phyloP scores from a whole-genome alignment of 768 basidiomycete genomes.

The Megacollybia marginata region DNA sequence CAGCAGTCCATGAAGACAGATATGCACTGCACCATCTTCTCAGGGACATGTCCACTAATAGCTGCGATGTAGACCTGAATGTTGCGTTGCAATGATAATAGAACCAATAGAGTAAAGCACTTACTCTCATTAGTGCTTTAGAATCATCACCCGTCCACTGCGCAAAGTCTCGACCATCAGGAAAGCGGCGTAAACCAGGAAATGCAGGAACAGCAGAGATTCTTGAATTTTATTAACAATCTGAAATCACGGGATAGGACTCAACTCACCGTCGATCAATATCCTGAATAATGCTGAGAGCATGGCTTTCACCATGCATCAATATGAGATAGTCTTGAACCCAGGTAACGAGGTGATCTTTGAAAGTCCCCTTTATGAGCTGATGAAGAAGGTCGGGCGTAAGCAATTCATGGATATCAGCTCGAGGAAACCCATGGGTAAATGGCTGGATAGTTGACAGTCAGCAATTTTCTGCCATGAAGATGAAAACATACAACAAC shows the following conservation, averaged over 20 bases:
- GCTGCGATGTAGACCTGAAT: too few species aligned
- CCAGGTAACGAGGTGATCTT: constrained; percentile 21
- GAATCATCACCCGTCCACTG: constrained; percentile 25
- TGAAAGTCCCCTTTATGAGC: too few species aligned
- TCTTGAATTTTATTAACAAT: constrained; percentile 2
- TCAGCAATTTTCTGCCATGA: not conserved
- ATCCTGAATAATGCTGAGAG: constrained; percentile 14
- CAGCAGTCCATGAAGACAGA: constrained; percentile 23
- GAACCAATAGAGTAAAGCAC: too few species aligned
- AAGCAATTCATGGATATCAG: too few species aligned
- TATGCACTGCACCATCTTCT: too few species aligned
- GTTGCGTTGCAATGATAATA: too few species aligned
- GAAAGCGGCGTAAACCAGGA: constrained; percentile 14
- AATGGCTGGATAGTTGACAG: constrained; percentile 11
- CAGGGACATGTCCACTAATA: too few species aligned
- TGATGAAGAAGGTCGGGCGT: too few species aligned
- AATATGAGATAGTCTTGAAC: constrained; percentile 13
- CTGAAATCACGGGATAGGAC: not conserved
- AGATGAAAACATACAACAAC: constrained; percentile 4
- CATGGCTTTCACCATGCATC: too few species aligned
- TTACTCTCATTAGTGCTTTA: constrained; percentile 27
- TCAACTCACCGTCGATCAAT: constrained; percentile 16
- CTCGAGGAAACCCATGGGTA: constrained; percentile 14
- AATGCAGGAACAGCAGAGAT: constrained; percentile 9
- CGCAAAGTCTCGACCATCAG: too few species aligned